phyloP scores from a whole-genome alignment of 768 basidiomycete genomes.

The Fomitopsis pulvina region DNA sequence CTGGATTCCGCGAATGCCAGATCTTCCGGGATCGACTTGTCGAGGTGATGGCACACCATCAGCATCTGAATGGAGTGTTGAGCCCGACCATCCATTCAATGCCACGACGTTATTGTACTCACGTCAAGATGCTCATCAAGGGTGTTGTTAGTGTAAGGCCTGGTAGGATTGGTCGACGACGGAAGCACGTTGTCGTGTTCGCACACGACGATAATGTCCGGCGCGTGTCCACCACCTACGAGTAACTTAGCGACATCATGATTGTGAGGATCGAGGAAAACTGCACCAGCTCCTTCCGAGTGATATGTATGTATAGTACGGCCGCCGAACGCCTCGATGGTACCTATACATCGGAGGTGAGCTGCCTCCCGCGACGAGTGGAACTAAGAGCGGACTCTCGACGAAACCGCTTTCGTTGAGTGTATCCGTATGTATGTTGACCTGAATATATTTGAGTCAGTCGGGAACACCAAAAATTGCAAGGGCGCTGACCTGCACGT shows the following conservation, averaged over 20 bases:
- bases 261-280: neutral
- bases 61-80: conserved; percentile 63
- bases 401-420: conserved; percentile 97
- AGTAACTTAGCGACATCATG: neutral
- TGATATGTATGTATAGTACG: conserved; percentile 98
- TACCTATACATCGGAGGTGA: conserved; percentile 60
- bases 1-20: conserved; percentile 95
- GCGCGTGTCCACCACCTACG: conserved; percentile 85
- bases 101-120: conserved; percentile 26
- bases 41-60: conserved; percentile 99
- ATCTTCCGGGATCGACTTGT: conserved; percentile 87
- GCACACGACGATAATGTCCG: conserved; percentile 97
- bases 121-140: conserved; percentile 97
- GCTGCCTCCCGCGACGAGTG: neutral
- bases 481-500: conserved; percentile 67
- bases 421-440: conserved; percentile 96
- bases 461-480: neutral
- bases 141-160: conserved; percentile 88
- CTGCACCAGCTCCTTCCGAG: conserved; percentile 83
- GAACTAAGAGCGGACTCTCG: conserved; percentile 52
- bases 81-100: neutral
- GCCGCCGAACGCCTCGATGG: conserved; percentile 82
- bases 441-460: conserved; percentile 28
- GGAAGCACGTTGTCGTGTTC: conserved; percentile 86
- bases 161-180: conserved; percentile 94